phyloP scores from a whole-genome alignment of 176 grass and related monocot genomes.

The Zea mays region Zm-B73-REFERENCE-NAM-5.0 NC_050105.1:149474001-149474500 shows the following conservation, averaged over 20 bases:
- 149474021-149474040: too few species aligned
- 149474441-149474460: not conserved
- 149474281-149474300: slow-evolving; percentile 41
- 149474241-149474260: not conserved
- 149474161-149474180: not conserved
- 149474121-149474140: not conserved
- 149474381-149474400: not conserved
- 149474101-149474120: too few species aligned
- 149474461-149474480: not conserved
- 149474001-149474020: too few species aligned
- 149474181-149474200: not conserved
- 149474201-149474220: not conserved
- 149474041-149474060: too few species aligned
- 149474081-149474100: too few species aligned
- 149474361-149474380: not conserved
- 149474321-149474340: slow-evolving; percentile 37
- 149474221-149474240: not conserved
- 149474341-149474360: slow-evolving; percentile 46
- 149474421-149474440: not conserved
- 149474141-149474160: not conserved
- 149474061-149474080: too few species aligned
- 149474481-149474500: not conserved
- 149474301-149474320: slow-evolving; percentile 43
- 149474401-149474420: not conserved
- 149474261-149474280: slow-evolving; percentile 2